These are phyloP conservation scores for Fraxinus paxiana DNA, from an alignment of 305 asterid genomes.

Conservation along the genomic window DNA sequence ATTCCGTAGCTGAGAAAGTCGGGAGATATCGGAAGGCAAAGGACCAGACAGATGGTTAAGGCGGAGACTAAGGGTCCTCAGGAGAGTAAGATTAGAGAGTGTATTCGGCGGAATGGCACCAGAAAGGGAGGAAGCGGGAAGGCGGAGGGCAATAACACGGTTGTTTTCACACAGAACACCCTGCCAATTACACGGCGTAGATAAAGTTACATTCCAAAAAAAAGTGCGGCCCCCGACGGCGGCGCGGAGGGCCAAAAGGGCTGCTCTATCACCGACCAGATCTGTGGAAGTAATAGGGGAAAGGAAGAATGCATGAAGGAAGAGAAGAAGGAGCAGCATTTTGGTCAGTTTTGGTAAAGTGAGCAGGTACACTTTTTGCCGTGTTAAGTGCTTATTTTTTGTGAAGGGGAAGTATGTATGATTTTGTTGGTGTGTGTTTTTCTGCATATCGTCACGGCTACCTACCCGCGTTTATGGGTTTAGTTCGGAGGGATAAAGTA, in stretches of 20 bases:
- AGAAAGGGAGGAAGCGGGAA: conserved; percentile 71
- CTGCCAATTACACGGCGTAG: conserved; percentile 70
- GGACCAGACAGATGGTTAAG: conserved; percentile 68
- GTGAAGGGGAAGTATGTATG: conserved; percentile 1
- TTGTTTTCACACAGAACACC: conserved; percentile 62
- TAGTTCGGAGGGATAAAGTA: neutral
- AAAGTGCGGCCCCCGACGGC: conserved; percentile 73
- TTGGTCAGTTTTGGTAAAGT: conserved; percentile 21
- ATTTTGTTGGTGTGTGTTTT: neutral
- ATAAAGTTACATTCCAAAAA: conserved; percentile 51
- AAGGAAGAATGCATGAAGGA: conserved; percentile 26
- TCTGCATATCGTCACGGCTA: neutral
- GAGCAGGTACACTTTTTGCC: conserved; percentile 23
- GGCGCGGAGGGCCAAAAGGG: conserved; percentile 61
- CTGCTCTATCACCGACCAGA: conserved; percentile 58
- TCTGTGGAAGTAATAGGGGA: conserved; percentile 38
- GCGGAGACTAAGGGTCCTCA: conserved; percentile 77
- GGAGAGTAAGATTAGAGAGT: conserved; percentile 46
- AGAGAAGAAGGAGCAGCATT: conserved; percentile 34
- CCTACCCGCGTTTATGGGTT: neutral
- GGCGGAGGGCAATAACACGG: conserved; percentile 68
- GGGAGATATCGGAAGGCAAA: conserved; percentile 61
- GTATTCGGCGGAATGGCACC: conserved; percentile 54
- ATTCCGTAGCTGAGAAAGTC: conserved; percentile 55
- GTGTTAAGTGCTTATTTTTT: neutral